Percentiles rank a stretch among this genome's conserved stretches.
These are phyloP conservation scores for Carex scoparia DNA, from an alignment of 176 grass and related monocot genomes.

Conservation along the genomic window DNA sequence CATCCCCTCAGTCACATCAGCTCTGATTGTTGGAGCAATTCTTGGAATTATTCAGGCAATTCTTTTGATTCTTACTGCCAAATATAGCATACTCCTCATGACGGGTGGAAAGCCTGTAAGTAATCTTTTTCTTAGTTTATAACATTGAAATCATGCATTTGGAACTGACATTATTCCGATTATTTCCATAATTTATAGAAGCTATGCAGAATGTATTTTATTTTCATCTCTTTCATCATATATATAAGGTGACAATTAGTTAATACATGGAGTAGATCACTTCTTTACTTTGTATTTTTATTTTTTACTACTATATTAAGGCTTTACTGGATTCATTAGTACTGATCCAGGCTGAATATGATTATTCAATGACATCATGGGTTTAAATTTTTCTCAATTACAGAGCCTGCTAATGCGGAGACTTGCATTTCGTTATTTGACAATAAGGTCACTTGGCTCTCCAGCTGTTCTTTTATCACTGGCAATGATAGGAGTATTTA, in stretches of 20 bases:
- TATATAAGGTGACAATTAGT: neutral
- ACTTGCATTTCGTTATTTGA: slow-evolving; percentile 70
- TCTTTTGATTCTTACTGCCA: slow-evolving; percentile 67
- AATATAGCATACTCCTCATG: slow-evolving; percentile 44
- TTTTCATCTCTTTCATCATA: neutral
- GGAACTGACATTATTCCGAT: neutral
- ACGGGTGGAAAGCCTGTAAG: slow-evolving; percentile 83
- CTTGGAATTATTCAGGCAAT: slow-evolving; percentile 81
- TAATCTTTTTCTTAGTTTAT: neutral
- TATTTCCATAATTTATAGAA: neutral
- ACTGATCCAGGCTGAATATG: neutral
- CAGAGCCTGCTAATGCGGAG: slow-evolving; percentile 71
- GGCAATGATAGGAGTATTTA: slow-evolving; percentile 77
- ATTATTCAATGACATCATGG: neutral
- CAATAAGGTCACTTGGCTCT: slow-evolving; percentile 81
- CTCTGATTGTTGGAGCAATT: slow-evolving; percentile 72
- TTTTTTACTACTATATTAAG: neutral
- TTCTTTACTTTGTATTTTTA: neutral
- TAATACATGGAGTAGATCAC: neutral
- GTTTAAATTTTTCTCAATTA: slow-evolving; percentile 14
- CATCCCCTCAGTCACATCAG: slow-evolving; percentile 89
- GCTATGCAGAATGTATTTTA: neutral
- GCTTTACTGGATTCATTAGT: neutral
- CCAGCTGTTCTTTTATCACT: slow-evolving; percentile 87
- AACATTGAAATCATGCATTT: neutral